Base-by-base conservation (phyloP, 1,139 yeast species). In the Candida labiduridarum region DNA sequence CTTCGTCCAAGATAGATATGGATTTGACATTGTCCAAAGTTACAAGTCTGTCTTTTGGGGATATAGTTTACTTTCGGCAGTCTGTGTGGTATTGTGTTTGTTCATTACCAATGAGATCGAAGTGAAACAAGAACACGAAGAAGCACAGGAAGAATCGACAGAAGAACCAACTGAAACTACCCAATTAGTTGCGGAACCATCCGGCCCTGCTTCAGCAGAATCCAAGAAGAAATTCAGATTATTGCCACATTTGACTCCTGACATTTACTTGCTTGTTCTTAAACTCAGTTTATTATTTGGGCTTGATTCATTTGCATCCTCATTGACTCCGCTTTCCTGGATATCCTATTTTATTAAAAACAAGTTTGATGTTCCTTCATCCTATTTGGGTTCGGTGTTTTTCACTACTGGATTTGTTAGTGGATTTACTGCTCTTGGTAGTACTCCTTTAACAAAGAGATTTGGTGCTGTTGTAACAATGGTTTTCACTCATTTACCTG, bases 271-370 rank as follows among this genome's bases (percentile, higher is more conserved):
- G 14, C 61, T 67, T 30, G 69, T 77, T 12, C 34, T 72, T 42
- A 68, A 73, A 45, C 59, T 76, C 18, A 68, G 76, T 1, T 50
- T 69, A 6, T 59, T 77, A 19, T 74, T 73, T 52, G 76, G 74
- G 4, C 58, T 76, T 14, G 82, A 77, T 56, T 68, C 79, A 1
- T 66, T 76, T 52, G 79, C 79, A 5, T 70, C 78, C 6, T 71
- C 80, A 4, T 65, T 76, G 45, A 71, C 72, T 9, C 72, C 78
- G n/a, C 66, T 68, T 29, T 68, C 79, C 3, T 77, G 81, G 82
- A 67, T 68, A 22, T 71, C 79, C 0, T 77, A 65, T 55, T 77
- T 71, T 53, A 66, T 77, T 41, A 69, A 68, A 46, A 60, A 65
- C 11, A 71, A 67, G 52, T 77, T 74, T 57, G 55, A 64, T 40